These are phyloP conservation scores for Pelargonium nanum DNA, from an alignment of 345 rosid genomes.

Conservation along the genomic window DNA sequence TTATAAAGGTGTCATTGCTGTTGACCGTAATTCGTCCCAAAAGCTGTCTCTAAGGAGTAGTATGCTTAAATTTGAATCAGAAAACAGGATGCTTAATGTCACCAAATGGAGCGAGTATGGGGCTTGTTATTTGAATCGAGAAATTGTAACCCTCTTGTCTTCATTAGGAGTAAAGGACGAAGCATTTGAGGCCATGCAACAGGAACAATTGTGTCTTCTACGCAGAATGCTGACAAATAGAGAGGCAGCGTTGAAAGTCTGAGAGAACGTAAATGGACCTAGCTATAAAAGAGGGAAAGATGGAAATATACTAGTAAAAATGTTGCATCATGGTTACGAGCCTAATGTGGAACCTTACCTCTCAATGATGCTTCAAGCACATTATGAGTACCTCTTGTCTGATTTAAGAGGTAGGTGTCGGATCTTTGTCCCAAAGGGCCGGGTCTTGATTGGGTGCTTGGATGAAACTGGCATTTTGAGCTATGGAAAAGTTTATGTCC, in stretches of 20 bases:
- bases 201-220: slow-evolving; percentile 45
- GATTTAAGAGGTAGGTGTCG: slow-evolving; percentile 13
- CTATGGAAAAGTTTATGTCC: slow-evolving; percentile 25
- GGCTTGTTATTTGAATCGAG: slow-evolving; percentile 48
- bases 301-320: slow-evolving; percentile 9
- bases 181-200: slow-evolving; percentile 53
- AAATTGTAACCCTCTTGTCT: slow-evolving; percentile 47
- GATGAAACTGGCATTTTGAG: slow-evolving; percentile 21
- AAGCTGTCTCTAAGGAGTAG: slow-evolving; percentile 35
- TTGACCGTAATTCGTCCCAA: slow-evolving; percentile 36
- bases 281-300: slow-evolving; percentile 18
- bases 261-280: slow-evolving; percentile 48
- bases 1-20: slow-evolving; percentile 66
- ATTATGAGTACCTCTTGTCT: slow-evolving; percentile 14
- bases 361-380: slow-evolving; percentile 16
- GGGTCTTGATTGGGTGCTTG: slow-evolving; percentile 22
- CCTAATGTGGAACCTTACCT: slow-evolving; percentile 19
- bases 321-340: slow-evolving; percentile 9
- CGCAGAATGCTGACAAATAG: slow-evolving; percentile 51
- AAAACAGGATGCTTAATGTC: slow-evolving; percentile 33
- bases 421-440: slow-evolving; percentile 16
- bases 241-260: slow-evolving; percentile 24
- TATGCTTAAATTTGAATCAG: slow-evolving; percentile 27
- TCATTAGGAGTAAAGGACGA: slow-evolving; percentile 55
- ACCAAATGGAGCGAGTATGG: slow-evolving; percentile 42